Base-by-base conservation (phyloP, 345 rosid species). In the Jatropha curcas region DNA sequence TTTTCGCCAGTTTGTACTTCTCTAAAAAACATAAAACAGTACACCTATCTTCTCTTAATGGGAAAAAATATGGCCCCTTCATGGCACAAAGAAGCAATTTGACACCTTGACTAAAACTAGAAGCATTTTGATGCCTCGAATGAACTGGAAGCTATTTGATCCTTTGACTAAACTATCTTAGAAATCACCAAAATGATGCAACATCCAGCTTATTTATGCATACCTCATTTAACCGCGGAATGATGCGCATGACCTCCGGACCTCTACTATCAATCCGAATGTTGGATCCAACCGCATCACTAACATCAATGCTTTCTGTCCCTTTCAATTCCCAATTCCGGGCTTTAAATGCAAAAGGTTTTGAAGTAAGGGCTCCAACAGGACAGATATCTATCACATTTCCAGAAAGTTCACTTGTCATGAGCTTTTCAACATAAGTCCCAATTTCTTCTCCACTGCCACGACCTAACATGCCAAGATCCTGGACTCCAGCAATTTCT, bases 361-460 rank as follows among this genome's bases (percentile, higher is more conserved):
- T 95, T 33, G 99, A 95, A 51, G 98, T 95, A 64, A 95, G 91
- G 67, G 99, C 98, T 62, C 99, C 98, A 19, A 93, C 99, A 62
- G 99, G 99, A 84, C 99, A 95, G 25, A 95, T 95, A 71, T 95
- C 99, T 35, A 95, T 95, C 11, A 93, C 96, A 68, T 93, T 95
- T 86, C 99, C 99, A 75, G 98, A 93, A 66, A 95, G 98, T 74
- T 95, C 99, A 85, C 99, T 95, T 60, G 97, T 90, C 99, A 95
- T 95, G 76, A 95, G 98, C 77, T 87, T 95, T 76, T 95, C 99
- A 64, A 95, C 99, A 48, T 95, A 95, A 72, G 99, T 95, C 67
- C 99, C 99, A 70, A 95, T 95, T 83, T 95, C 99, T 84, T 95
- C 99, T 81, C 99, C 98, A 73, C 98, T 95, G 51, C 99, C 99